These are phyloP conservation scores for Cryphonectria radicalis DNA, from an alignment of 2,329 filamentous ascomycete species.

Conservation along the genomic window DNA sequence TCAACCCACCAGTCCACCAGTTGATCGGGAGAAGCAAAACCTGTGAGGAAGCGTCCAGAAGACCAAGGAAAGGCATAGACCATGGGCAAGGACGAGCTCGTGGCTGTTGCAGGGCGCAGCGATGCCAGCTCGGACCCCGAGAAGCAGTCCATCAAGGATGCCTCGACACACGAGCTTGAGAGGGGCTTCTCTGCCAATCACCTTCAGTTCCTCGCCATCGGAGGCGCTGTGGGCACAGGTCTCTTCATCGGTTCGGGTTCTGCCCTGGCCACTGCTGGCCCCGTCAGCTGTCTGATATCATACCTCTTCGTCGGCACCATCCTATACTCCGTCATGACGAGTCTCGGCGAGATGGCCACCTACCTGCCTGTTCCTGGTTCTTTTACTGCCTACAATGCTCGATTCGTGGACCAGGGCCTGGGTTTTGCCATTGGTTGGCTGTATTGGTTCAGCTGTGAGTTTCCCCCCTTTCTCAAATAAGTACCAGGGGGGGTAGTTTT, in stretches of 20 bases:
- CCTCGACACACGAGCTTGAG: constrained; percentile 27
- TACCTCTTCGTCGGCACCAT: constrained; percentile 65
- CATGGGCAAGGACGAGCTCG: constrained; percentile 26
- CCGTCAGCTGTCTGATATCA: constrained; percentile 61
- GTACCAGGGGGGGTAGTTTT: background rate
- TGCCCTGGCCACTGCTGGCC: constrained; percentile 62
- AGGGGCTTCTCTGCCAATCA: constrained; percentile 40
- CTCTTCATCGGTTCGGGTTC: constrained; percentile 67
- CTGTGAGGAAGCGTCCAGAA: background rate
- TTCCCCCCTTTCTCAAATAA: background rate
- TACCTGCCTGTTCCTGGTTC: constrained; percentile 48
- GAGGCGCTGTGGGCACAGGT: constrained; percentile 47
- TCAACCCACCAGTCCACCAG: background rate
- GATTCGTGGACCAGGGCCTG: constrained; percentile 73
- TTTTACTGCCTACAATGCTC: constrained; percentile 64
- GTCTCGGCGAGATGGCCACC: constrained; percentile 63
- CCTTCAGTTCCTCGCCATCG: constrained; percentile 51
- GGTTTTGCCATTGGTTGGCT: constrained; percentile 83
- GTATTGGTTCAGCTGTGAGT: constrained; percentile 74
- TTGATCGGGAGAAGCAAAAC: background rate
- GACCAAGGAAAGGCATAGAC: background rate
- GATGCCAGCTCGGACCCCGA: constrained; percentile 26
- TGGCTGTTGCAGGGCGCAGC: constrained; percentile 21
- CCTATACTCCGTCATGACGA: constrained; percentile 75
- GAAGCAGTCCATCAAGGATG: constrained; percentile 26